Conservation (phyloP, 345 rosid genomes). For the Abelmoschus esculentus region DNA sequence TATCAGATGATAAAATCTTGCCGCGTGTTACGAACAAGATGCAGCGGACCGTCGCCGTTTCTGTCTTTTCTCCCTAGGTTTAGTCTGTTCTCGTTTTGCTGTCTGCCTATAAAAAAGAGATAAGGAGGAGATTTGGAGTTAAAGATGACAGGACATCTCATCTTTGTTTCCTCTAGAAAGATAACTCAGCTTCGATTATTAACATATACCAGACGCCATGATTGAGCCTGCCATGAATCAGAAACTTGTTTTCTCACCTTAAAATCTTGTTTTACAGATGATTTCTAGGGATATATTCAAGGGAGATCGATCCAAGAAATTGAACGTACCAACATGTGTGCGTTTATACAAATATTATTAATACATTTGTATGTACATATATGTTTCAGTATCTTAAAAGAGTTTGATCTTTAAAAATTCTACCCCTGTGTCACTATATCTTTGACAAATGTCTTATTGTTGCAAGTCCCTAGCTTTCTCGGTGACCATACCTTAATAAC, state of each 20-base stretch:
- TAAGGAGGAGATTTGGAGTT: not conserved
- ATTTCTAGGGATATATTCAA: not conserved
- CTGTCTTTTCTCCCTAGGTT: not conserved
- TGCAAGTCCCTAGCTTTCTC: no score
- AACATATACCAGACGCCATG: not conserved
- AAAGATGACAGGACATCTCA: not conserved
- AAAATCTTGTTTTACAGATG: not conserved
- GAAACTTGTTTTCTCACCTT: not conserved
- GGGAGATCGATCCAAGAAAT: no score
- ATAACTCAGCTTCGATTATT: not conserved
- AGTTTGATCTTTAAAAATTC: no score
- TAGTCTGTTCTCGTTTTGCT: not conserved
- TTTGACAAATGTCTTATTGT: no score
- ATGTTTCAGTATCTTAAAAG: no score
- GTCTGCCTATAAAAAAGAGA: not conserved
- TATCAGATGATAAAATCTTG: not conserved
- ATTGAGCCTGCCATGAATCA: not conserved
- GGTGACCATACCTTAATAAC: no score
- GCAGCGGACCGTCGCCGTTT: conserved; percentile 31
- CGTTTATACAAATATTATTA: no score
- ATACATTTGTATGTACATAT: no score
- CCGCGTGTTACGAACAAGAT: conserved; percentile 14
- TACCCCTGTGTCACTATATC: no score
- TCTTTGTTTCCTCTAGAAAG: not conserved
- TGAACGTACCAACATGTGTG: no score